Conservation (phyloP, 2,329 filamentous ascomycete genomes). For the Apiospora phragmitis region DNA sequence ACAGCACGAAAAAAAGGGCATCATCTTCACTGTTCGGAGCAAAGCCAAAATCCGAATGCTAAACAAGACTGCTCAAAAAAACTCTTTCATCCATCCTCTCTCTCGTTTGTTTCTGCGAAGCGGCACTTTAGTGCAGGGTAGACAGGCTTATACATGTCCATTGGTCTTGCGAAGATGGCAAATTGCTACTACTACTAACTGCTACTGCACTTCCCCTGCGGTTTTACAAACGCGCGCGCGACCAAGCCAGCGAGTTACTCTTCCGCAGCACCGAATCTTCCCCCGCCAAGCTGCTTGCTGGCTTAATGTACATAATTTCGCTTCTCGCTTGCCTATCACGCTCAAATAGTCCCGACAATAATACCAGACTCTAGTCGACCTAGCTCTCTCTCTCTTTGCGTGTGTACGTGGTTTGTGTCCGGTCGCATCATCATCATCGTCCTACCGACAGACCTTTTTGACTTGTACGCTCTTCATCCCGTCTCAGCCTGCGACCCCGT, state of each 20-base stretch:
- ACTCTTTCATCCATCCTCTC: not conserved
- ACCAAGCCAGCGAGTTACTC: not conserved
- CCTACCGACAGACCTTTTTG: no score
- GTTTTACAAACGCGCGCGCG: not conserved
- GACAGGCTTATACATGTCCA: not conserved
- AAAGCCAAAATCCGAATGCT: not conserved
- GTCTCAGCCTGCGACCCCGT: not conserved
- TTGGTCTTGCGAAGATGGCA: slow-evolving; percentile 6
- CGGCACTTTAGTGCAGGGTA: slow-evolving; percentile 5
- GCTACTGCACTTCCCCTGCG: not conserved
- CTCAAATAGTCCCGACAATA: not conserved
- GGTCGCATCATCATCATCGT: no score
- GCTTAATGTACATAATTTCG: slow-evolving; percentile 13
- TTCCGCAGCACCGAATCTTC: not conserved
- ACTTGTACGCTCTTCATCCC: not conserved
- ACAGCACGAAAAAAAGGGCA: not conserved
- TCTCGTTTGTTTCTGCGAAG: slow-evolving; percentile 5
- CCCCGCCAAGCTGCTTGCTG: slow-evolving; percentile 1
- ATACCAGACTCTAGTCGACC: not conserved
- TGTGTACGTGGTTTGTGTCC: not conserved
- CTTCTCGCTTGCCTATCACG: slow-evolving; percentile 1
- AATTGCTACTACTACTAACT: not conserved
- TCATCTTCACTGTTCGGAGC: not conserved
- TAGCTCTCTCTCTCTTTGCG: not conserved
- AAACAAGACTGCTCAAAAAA: not conserved